Base-by-base conservation (phyloP, 2,329 filamentous ascomycete species). In the Nemania sp. region DNA sequence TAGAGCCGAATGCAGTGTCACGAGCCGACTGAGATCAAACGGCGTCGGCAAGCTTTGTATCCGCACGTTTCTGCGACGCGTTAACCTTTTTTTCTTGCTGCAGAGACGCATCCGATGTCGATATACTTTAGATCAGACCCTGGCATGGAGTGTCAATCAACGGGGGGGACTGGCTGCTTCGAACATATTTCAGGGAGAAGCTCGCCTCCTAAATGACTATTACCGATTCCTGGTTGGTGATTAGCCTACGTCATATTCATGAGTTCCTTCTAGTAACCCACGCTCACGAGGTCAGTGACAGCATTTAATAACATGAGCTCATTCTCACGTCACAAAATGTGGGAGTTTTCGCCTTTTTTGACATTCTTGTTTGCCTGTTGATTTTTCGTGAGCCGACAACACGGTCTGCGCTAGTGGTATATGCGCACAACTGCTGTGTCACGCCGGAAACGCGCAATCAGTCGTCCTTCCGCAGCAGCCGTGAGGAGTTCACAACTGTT, bases 371-470 rank as follows among this genome's bases (percentile, higher is more conserved):
- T 29, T 29, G 34, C 18, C 10, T 17, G 9, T 35, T 25, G 34
- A 29, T 25, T 29, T 25, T 9, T 25, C 5, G 21, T 37, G 43
- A 34, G 35, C 5, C 39, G 15, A 37, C 50, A 43, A 20, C 40
- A 21, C 34, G 20, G 39, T 25, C 21, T 18, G 46, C 35, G 17
- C 35, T 25, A 47, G 25, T 50, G 34, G 20, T 45, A 42, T 43
- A 57, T 21, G 45, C 40, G 39, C 56, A 54, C 48, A 25, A 52
- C 49, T 40, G 32, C 43, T n/a, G 53, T 63, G 59, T 37, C 53
- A 60, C 60, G 21, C 53, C 56, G 49, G 54, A 50, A 64, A 63
- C 53, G 50, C 59, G 50, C 57, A 60, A 62, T 60, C 56, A 54
- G 29, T 29, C 51, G 15, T 39, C n/a, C 20, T 52, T 48, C 46